A percentile compares a stretch with the other conserved stretches of the same genome.
Evolutionary conservation across 495 filamentous ascomycete species (phyloP).

Genomic region (Aspergillus baeticus): DNA sequence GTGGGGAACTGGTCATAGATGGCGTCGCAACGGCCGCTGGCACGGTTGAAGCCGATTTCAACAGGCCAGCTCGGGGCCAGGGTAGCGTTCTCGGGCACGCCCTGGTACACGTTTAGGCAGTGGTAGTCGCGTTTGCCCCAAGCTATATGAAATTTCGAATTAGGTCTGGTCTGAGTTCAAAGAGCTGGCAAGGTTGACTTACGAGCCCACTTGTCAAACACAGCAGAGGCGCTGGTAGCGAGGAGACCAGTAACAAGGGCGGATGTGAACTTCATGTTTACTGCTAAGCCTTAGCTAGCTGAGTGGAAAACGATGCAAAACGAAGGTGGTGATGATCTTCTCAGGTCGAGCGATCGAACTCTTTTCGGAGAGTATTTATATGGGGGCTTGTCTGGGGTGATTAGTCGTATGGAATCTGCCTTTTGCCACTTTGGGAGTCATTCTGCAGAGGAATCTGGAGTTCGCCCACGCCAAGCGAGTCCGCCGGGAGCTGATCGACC

Average conservation of each 20-base stretch:
- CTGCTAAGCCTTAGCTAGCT: not conserved
- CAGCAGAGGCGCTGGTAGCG: slow-evolving; percentile 28
- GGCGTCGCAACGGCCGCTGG: slow-evolving; percentile 15
- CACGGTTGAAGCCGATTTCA: slow-evolving; percentile 33
- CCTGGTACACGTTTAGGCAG: slow-evolving; percentile 39
- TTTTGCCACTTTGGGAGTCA: not conserved
- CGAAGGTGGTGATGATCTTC: not conserved
- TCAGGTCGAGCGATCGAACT: not conserved
- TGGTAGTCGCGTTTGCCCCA: slow-evolving; percentile 43
- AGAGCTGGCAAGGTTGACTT: slow-evolving; percentile 4
- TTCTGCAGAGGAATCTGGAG: not conserved
- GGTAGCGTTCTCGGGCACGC: slow-evolving; percentile 36
- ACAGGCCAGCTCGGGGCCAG: slow-evolving; percentile 25
- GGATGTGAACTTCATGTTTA: slow-evolving; percentile 34
- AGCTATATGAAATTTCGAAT: slow-evolving; percentile 15
- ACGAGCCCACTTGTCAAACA: slow-evolving; percentile 39
- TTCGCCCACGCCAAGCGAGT: not conserved
- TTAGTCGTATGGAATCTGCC: not conserved
- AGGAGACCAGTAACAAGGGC: slow-evolving; percentile 28
- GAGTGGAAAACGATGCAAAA: not conserved
- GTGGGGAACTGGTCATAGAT: slow-evolving; percentile 26
- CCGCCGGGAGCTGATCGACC: not conserved
- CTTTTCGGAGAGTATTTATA: not conserved
- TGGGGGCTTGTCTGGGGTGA: too few relatives aligned
- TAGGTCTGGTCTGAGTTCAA: not conserved